Evolutionary conservation across 2,329 filamentous ascomycete genomes (phyloP).

Genomic region (Trichoderma hamatum): DNA sequence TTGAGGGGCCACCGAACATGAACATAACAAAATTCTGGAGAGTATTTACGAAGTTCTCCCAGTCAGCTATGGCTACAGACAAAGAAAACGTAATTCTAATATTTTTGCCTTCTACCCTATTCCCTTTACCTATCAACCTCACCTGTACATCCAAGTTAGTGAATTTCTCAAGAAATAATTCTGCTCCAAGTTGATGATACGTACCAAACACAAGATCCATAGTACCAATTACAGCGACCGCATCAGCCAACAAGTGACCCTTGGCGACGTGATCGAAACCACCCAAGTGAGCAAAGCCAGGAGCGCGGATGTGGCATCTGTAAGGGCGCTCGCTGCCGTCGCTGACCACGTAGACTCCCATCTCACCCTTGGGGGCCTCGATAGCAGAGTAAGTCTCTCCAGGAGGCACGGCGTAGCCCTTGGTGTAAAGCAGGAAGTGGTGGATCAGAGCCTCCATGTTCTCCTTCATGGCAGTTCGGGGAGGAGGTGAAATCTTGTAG

Average conservation of each 20-base stretch:
- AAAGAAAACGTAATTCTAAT: conserved; percentile 37
- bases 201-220: conserved; percentile 90
- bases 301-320: conserved; percentile 94
- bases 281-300: conserved; percentile 91
- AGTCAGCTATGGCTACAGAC: conserved; percentile 48
- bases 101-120: conserved; percentile 37
- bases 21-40: conserved; percentile 37
- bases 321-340: conserved; percentile 97
- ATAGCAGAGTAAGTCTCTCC: conserved; percentile 98
- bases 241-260: conserved; percentile 93
- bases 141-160: conserved; percentile 49
- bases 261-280: conserved; percentile 93
- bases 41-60: conserved; percentile 45
- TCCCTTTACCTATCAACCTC: conserved; percentile 62
- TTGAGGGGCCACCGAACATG: background rate
- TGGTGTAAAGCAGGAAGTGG: conserved; percentile 98
- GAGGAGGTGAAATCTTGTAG: conserved; percentile 96
- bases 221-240: conserved; percentile 90
- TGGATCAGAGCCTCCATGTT: conserved; percentile 99
- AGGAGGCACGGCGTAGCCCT: conserved; percentile 95
- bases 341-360: conserved; percentile 95
- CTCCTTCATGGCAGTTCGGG: conserved; percentile 99
- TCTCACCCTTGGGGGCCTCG: conserved; percentile 99
- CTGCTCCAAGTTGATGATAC: conserved; percentile 35
- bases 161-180: background rate